Evolutionary conservation across 1,284 basidiomycete genomes (phyloP), one percentile per base, ranked within the genome.

Genomic region (Baeospora myosura): DNA sequence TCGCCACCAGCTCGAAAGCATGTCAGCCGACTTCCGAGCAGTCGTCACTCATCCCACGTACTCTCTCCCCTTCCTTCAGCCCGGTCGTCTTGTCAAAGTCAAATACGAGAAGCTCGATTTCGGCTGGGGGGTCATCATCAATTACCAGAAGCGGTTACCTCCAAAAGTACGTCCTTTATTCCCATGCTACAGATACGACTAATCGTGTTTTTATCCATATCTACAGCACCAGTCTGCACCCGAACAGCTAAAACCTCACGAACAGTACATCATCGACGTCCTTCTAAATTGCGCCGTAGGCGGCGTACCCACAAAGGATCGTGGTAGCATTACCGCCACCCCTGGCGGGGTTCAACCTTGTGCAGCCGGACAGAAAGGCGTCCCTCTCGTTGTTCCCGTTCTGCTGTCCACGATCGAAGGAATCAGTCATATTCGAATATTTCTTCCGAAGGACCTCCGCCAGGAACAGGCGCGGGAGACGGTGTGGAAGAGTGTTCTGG

Each of bases 1-100:
- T 50, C 79, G 91, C 22, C 81, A 93, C 58, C 92, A 97, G 59
- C 77, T 98, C 17, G 87, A 96, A 53, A 82, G 90, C 53, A 85
- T 97, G 70, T 73, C 72, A 2, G 71, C 76, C 3, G 96, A 98
- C 62, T 91, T 97, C 63, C 76, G 83, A 45, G 82, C 87, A 36
- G 92, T 98, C 47, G 80, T 97, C 56, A 94, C 92, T 0, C 95
- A 98, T 60, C 96, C 96, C 0, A 85, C 81, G 5, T 98, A 98
- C 64, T 78, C 86, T 18, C 64, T 98, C 18, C 93, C 95, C 0
- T 98, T 98, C 73, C 70, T 98, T 11, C 89, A 97, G 60, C 73
- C 87, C 20, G 96, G 96, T 30, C 81, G 96, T 5, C 70, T 98
- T 16, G 87, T 98, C 34, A 87, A 87, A 55, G 76, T 99, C 52